phyloP scores from a whole-genome alignment of 768 basidiomycete species.

The Suillus plorans region DNA sequence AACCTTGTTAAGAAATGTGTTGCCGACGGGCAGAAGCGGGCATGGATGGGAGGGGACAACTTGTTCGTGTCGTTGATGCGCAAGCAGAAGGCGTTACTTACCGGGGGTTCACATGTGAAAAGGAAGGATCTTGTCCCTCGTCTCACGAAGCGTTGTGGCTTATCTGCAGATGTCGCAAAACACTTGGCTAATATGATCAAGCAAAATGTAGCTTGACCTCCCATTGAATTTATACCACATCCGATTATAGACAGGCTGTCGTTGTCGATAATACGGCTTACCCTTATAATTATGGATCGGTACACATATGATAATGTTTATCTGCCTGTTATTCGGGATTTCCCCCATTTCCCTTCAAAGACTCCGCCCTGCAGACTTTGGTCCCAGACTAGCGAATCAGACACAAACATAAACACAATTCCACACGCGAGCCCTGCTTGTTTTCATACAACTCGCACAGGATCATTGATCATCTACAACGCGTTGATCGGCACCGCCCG shows the following conservation, averaged over 20 bases:
- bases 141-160: conserved; percentile 23
- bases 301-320: no score
- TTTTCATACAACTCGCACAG: not conserved
- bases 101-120: conserved; percentile 8
- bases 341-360: no score
- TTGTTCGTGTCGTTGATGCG: conserved; percentile 18
- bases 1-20: conserved; percentile 14
- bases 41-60: conserved; percentile 9
- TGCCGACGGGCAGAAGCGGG: no score
- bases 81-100: conserved; percentile 17
- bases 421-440: no score
- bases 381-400: no score
- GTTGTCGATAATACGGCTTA: no score
- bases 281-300: no score
- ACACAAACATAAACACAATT: no score
- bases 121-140: conserved; percentile 16
- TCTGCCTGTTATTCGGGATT: no score
- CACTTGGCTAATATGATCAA: conserved; percentile 22
- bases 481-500: not conserved
- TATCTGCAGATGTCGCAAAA: conserved; percentile 26
- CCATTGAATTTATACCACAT: not conserved
- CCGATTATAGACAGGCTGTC: not conserved
- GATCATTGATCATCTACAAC: not conserved
- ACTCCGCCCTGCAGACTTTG: no score
- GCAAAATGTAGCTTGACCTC: conserved; percentile 5